Evolutionary conservation across 2,329 filamentous ascomycete species (phyloP).

Genomic region (Colletotrichum sp.): DNA sequence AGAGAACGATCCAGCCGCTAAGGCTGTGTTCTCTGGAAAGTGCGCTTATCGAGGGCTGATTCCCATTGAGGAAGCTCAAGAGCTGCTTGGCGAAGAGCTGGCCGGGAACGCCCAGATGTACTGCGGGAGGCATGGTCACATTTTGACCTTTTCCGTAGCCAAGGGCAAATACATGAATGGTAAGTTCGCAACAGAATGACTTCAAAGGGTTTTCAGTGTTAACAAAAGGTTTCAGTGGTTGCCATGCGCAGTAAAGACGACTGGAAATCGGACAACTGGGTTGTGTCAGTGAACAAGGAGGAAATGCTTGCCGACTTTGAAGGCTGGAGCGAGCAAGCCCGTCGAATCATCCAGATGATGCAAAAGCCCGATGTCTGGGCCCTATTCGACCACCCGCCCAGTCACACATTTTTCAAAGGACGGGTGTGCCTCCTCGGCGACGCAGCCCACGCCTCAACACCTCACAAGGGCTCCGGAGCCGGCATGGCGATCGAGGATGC

Average conservation of each 20-base stretch:
- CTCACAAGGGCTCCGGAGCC: conserved; percentile 27
- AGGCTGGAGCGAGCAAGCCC: not conserved
- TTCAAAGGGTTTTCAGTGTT: not conserved
- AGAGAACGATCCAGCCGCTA: conserved; percentile 39
- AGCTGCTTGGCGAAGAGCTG: conserved; percentile 47
- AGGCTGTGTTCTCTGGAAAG: conserved; percentile 54
- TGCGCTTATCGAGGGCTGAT: conserved; percentile 59
- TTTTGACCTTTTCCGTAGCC: conserved; percentile 64
- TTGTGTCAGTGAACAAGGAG: not conserved
- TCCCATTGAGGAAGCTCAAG: conserved; percentile 56
- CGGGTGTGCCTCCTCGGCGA: conserved; percentile 28
- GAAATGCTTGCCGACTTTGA: conserved; percentile 16
- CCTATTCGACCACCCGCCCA: conserved; percentile 17
- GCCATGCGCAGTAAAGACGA: conserved; percentile 1
- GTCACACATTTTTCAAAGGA: conserved; percentile 17
- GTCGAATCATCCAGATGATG: conserved; percentile 8
- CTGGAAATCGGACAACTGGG: conserved; percentile 15
- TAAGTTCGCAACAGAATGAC: not conserved
- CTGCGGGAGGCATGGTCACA: conserved; percentile 59
- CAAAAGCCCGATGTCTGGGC: conserved; percentile 17
- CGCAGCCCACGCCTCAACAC: conserved; percentile 29
- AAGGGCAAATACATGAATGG: conserved; percentile 59
- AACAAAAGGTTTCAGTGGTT: not conserved
- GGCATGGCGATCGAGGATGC: conserved; percentile 30
- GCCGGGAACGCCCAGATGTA: conserved; percentile 51